A percentile compares a stretch with the other conserved stretches of the same genome.
These are phyloP conservation scores for Bocquillonia castaneifolia DNA, from an alignment of 441 rosid genomes.

Conservation along the genomic window DNA sequence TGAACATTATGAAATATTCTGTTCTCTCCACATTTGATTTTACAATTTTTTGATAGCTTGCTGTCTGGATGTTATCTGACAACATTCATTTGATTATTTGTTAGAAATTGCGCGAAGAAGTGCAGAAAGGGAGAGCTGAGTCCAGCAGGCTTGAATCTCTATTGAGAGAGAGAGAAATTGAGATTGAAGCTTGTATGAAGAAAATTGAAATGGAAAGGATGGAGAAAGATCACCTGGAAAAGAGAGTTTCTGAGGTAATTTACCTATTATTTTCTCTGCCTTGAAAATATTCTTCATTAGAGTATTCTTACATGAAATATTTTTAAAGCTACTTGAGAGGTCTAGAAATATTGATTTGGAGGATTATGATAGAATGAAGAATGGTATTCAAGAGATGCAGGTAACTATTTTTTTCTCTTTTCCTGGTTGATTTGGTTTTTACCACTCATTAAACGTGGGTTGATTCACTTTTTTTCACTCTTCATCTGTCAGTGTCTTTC, in stretches of 20 bases:
- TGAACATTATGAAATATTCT: background rate
- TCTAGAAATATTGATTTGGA: constrained; percentile 64
- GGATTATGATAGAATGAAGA: constrained; percentile 73
- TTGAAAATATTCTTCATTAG: constrained; percentile 14
- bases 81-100: constrained; percentile 12
- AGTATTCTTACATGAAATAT: constrained; percentile 22
- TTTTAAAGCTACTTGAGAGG: constrained; percentile 63
- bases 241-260: constrained; percentile 72
- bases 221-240: constrained; percentile 61
- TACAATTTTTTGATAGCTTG: background rate
- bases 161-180: constrained; percentile 60
- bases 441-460: background rate
- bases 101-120: constrained; percentile 80
- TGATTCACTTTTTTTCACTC: background rate
- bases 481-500: too few relatives aligned
- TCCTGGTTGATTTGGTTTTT: background rate
- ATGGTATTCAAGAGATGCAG: constrained; percentile 54
- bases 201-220: constrained; percentile 59
- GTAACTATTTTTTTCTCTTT: constrained; percentile 26
- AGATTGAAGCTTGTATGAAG: constrained; percentile 63
- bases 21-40: background rate
- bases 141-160: constrained; percentile 47
- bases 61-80: constrained; percentile 8
- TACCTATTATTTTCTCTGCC: constrained; percentile 18
- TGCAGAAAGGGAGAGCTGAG: constrained; percentile 54